These are phyloP conservation scores for Streptanthus diversifolius DNA, from an alignment of 345 rosid genomes.

Conservation along the genomic window DNA sequence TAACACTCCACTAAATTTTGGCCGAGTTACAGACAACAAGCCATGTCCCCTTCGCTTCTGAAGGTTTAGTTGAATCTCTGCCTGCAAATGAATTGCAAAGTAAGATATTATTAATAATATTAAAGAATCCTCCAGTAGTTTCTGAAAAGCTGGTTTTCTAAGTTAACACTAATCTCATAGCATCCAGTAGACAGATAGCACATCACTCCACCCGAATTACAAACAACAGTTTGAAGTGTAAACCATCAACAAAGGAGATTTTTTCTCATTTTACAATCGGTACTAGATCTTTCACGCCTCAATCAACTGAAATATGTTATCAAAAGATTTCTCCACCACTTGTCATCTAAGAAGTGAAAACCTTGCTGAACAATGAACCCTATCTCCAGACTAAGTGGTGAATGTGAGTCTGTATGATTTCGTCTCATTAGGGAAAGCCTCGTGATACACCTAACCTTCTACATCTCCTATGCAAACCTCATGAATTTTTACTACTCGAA, in stretches of 20 bases:
- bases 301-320: background rate
- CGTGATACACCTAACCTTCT: background rate
- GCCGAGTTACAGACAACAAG: conserved; percentile 72
- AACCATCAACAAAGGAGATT: background rate
- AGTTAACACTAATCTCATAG: conserved; percentile 4
- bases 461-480: background rate
- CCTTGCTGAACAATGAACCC: background rate
- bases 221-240: background rate
- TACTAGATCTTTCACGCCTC: background rate
- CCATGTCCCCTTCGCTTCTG: conserved; percentile 97
- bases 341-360: background rate
- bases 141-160: background rate
- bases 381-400: background rate
- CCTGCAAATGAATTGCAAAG: conserved; percentile 49
- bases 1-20: conserved; percentile 93
- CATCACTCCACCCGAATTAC: background rate
- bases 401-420: too few species aligned
- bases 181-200: background rate
- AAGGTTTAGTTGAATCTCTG: conserved; percentile 95
- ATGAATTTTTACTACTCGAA: background rate
- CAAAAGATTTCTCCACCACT: background rate
- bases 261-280: background rate
- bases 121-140: background rate
- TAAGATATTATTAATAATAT: background rate
- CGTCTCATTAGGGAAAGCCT: background rate